A percentile compares a stretch with the other conserved stretches of the same genome.
Conservation (phyloP, 495 filamentous ascomycete species). For the Lophiotrema nucula region DNA sequence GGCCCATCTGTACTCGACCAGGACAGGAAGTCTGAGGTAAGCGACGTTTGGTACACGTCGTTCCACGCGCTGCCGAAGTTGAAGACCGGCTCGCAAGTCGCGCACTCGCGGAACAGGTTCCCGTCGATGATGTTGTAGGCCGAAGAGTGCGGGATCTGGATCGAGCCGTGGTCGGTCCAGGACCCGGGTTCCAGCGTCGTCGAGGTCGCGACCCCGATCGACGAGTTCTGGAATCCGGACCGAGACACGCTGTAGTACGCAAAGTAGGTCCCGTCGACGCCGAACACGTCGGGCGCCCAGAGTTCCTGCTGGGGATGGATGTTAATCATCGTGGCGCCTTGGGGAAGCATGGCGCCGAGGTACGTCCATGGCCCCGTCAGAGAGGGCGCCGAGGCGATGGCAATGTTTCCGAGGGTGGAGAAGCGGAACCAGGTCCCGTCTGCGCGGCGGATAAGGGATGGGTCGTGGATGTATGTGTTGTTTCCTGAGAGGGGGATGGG, state of each 20-base stretch:
- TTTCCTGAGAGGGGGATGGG: constrained; percentile 57
- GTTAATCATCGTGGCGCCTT: constrained; percentile 58
- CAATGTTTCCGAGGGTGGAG: constrained; percentile 59
- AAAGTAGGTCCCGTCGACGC: constrained; percentile 57
- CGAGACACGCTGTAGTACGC: constrained; percentile 67
- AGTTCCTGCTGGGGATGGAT: constrained; percentile 53
- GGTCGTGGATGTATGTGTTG: constrained; percentile 63
- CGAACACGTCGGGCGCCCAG: constrained; percentile 66
- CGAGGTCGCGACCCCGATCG: constrained; percentile 68
- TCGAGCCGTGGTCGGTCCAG: constrained; percentile 57
- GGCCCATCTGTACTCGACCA: constrained; percentile 35
- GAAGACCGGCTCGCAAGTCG: constrained; percentile 50
- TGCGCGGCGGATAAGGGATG: constrained; percentile 57
- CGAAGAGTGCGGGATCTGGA: constrained; percentile 47
- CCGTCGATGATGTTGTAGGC: constrained; percentile 70
- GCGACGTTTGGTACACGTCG: constrained; percentile 60
- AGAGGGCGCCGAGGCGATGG: constrained; percentile 54
- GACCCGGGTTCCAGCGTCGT: constrained; percentile 56
- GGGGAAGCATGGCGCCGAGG: constrained; percentile 54
- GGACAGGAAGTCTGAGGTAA: constrained; percentile 43
- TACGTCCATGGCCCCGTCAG: constrained; percentile 65
- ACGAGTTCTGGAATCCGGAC: constrained; percentile 59
- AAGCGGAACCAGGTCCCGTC: constrained; percentile 75
- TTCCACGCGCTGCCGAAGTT: constrained; percentile 71
- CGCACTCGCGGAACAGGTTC: constrained; percentile 52